phyloP scores from a whole-genome alignment of 2,329 filamentous ascomycete genomes.

The Onygenales sp. region DNA sequence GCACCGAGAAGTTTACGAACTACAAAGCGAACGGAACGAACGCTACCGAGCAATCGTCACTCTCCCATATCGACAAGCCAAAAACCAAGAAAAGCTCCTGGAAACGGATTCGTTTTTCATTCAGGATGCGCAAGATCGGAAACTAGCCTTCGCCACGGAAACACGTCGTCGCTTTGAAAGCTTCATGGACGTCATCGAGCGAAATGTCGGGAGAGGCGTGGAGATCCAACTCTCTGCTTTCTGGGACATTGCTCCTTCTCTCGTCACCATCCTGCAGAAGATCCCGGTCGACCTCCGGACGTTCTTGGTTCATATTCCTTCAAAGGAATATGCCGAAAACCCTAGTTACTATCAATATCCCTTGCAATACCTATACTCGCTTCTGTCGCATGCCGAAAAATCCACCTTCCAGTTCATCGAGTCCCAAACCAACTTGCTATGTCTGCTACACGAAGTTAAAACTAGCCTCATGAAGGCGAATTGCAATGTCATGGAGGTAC shows the following conservation, averaged over 20 bases:
- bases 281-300: conserved; percentile 50
- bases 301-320: conserved; percentile 69
- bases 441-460: conserved; percentile 82
- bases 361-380: conserved; percentile 78
- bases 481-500: conserved; percentile 57
- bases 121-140: conserved; percentile 65
- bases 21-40: conserved; percentile 75
- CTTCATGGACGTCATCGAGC: conserved; percentile 70
- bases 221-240: conserved; percentile 89
- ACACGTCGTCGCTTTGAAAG: conserved; percentile 63
- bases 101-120: conserved; percentile 75
- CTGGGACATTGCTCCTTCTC: conserved; percentile 89
- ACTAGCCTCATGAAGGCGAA: conserved; percentile 64
- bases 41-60: conserved; percentile 78
- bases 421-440: conserved; percentile 81
- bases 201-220: conserved; percentile 77
- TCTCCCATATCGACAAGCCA: conserved; percentile 64
- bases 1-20: conserved; percentile 74
- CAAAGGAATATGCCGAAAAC: conserved; percentile 74
- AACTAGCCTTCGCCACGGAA: conserved; percentile 60
- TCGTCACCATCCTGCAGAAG: conserved; percentile 68
- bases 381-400: conserved; percentile 81
- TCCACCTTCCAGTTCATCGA: conserved; percentile 96
- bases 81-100: conserved; percentile 68
- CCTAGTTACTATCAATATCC: conserved; percentile 71